Evolutionary conservation across 768 basidiomycete genomes (phyloP), one percentile per base, ranked within the genome.

Genomic region (Panus rudis): DNA sequence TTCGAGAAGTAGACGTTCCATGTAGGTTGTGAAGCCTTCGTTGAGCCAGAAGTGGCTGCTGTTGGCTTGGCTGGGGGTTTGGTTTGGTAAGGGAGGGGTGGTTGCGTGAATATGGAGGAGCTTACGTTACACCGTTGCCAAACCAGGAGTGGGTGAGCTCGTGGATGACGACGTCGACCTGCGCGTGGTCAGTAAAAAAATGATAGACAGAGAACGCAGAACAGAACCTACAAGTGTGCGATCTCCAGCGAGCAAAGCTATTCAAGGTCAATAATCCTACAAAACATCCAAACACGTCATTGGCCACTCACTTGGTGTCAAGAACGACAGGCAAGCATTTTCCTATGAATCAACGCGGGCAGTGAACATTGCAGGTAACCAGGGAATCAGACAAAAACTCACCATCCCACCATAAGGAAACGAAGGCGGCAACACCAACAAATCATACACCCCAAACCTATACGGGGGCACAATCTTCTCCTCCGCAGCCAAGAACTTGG

Each of bases 321-420:
- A 66, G 66, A 93, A 94, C 1, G 87, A 80, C 49, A 92, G 60
- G 56, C 90, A 92, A 0, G 87, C 79, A 55, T 93, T 92, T 76
- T 94, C 91, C 89, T 88, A 47, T 42, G 50, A 48, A 37, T 46
- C 7, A 49, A 25, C 19, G 33, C 10, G 13, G 21, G 30, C 13
- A 20, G 31, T 26, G 35, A 10, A 4, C 14, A n/a, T 26, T 5
- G 30, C 19, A 31, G 13, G 13, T 6, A 21, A 11, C 14, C 12
- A 16, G 20, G 11, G 41, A 19, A 34, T 22, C 13, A 24, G 4
- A 42, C 28, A 17, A 39, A 2, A 11, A 60, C 72, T 52, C 47
- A 81, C 84, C 88, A 88, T 84, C 47, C 89, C 91, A 39, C 91
- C 92, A 59, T 86, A 94, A 1, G 92, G 93, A 73, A 96, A 97